These are phyloP conservation scores for Backusella psychrophila DNA, from an alignment of 192 early-diverging fungal species.

Conservation along the genomic window DNA sequence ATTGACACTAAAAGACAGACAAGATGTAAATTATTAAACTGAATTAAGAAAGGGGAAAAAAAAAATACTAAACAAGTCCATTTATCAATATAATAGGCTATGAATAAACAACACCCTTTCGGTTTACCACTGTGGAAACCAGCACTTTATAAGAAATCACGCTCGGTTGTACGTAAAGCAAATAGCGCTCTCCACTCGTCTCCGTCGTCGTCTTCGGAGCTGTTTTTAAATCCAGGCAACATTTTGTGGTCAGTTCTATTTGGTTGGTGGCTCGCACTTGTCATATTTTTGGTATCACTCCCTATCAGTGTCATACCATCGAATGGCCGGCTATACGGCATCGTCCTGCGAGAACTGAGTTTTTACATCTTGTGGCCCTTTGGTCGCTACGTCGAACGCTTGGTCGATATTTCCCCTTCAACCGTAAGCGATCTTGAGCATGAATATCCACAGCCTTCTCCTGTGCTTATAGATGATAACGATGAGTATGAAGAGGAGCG, in stretches of 20 bases:
- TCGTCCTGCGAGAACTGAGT: constrained; percentile 73
- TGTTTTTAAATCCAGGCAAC: constrained; percentile 83
- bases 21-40: constrained; percentile 40
- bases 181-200: constrained; percentile 80
- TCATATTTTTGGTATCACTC: constrained; percentile 62
- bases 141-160: constrained; percentile 93
- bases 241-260: constrained; percentile 82
- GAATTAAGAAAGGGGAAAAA: not conserved
- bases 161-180: constrained; percentile 79
- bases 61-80: not conserved
- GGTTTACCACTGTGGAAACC: constrained; percentile 98
- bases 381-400: constrained; percentile 85
- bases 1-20: constrained; percentile 55
- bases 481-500: constrained; percentile 1
- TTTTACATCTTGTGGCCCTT: constrained; percentile 95
- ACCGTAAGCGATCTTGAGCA: constrained; percentile 1
- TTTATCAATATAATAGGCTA: constrained; percentile 44
- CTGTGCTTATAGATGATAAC: constrained; percentile 8
- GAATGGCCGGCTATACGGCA: constrained; percentile 56
- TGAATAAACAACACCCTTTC: constrained; percentile 87
- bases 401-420: constrained; percentile 33
- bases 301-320: constrained; percentile 56
- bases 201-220: constrained; percentile 53
- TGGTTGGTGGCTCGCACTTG: constrained; percentile 86
- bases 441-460: not conserved